These are phyloP conservation scores for Leucoagaricus sp. DNA, from an alignment of 1,284 basidiomycete genomes.

Conservation along the genomic window DNA sequence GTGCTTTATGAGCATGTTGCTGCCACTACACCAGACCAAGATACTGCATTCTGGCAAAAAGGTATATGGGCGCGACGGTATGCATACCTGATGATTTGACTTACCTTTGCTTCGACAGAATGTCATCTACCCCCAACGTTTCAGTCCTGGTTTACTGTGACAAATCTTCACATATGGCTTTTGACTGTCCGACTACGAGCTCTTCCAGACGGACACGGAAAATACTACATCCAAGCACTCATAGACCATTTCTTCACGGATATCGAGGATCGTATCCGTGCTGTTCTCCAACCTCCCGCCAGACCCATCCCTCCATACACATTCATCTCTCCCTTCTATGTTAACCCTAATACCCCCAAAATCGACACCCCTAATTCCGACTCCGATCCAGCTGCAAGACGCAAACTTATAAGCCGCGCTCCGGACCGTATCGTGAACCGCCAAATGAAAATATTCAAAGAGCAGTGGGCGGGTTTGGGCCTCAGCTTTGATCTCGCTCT, in stretches of 20 bases:
- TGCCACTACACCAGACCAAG: conserved; percentile 57
- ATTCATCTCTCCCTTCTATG: conserved; percentile 49
- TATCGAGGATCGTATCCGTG: conserved; percentile 87
- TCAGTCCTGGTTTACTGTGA: conserved; percentile 97
- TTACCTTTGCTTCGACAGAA: conserved; percentile 44
- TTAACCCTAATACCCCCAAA: conserved; percentile 41
- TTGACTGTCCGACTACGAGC: conserved; percentile 88
- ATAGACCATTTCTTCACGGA: conserved; percentile 98
- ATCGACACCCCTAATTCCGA: conserved; percentile 24
- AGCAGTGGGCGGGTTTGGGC: conserved; percentile 89
- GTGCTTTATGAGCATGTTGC: conserved; percentile 62
- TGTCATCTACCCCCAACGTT: conserved; percentile 92
- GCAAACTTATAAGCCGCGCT: conserved; percentile 48
- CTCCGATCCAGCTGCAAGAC: conserved; percentile 18
- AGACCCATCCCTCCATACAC: conserved; percentile 39
- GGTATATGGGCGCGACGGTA: conserved; percentile 43
- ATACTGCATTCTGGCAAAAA: conserved; percentile 65
- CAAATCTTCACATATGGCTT: conserved; percentile 92
- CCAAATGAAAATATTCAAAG: conserved; percentile 91
- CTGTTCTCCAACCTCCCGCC: conserved; percentile 67
- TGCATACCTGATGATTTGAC: not conserved
- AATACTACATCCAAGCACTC: conserved; percentile 75
- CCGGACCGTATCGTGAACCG: conserved; percentile 83
- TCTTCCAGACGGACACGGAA: conserved; percentile 69
- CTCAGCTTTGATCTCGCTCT: conserved; percentile 84